These are phyloP conservation scores for Capsicum rhomboideum DNA, from an alignment of 257 asterid species.

Conservation along the genomic window DNA sequence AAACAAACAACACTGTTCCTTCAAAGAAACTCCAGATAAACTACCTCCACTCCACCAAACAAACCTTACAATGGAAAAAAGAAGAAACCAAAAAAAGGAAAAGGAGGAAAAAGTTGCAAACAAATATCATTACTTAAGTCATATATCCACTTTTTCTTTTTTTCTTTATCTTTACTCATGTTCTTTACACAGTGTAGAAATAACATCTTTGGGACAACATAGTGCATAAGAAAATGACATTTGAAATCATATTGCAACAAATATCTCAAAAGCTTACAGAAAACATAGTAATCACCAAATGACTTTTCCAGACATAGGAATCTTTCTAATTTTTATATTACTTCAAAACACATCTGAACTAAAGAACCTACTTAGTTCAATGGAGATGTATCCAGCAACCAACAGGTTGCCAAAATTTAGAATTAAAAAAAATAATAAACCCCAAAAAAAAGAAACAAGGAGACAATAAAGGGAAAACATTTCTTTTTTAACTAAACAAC, in stretches of 20 bases:
- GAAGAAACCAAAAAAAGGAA: conserved; percentile 4
- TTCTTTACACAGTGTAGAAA: conserved; percentile 19
- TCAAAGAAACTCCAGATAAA: conserved; percentile 72
- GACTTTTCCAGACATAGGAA: background rate
- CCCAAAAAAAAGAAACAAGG: background rate
- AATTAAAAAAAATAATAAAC: background rate
- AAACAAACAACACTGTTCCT: conserved; percentile 47
- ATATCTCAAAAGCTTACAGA: conserved; percentile 8
- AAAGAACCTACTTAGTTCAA: background rate
- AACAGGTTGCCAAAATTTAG: background rate
- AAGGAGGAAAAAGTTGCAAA: conserved; percentile 12
- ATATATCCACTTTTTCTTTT: conserved; percentile 25
- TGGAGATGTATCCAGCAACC: background rate
- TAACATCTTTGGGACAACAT: conserved; percentile 29
- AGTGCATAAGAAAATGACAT: conserved; percentile 22
- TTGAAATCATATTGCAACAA: conserved; percentile 4
- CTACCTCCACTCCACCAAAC: conserved; percentile 95
- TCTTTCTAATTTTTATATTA: background rate
- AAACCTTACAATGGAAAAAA: conserved; percentile 29
- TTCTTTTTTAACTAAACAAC: background rate
- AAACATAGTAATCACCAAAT: background rate
- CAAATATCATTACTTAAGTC: conserved; percentile 28
- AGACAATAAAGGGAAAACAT: background rate
- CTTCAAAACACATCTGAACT: background rate
- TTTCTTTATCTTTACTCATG: conserved; percentile 61